phyloP scores from a whole-genome alignment of 257 asterid species.

The Capsicum baccatum region DNA sequence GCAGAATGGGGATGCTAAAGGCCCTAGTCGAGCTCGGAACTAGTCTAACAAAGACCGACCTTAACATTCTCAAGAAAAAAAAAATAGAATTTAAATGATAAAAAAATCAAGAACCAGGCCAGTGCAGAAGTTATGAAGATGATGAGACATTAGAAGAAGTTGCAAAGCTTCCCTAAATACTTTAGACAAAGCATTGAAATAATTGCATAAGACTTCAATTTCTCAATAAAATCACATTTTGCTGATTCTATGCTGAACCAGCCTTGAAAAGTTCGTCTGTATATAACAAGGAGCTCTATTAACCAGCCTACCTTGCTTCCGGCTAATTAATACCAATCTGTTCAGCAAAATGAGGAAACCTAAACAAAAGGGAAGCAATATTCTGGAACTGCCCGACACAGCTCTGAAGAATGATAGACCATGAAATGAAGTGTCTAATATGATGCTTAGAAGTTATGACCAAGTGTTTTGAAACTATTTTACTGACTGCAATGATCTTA shows the following conservation, averaged over 20 bases:
- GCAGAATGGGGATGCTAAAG: neutral
- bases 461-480: neutral
- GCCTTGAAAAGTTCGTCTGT: neutral
- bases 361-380: neutral
- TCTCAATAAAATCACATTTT: constrained; percentile 4
- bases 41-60: neutral
- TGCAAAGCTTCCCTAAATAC: neutral
- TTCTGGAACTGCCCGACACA: neutral
- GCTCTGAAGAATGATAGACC: neutral
- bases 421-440: neutral
- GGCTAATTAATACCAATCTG: neutral
- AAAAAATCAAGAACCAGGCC: neutral
- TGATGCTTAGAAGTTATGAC: neutral
- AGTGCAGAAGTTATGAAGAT: neutral
- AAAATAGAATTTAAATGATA: neutral
- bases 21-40: neutral
- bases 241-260: neutral
- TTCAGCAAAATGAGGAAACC: constrained; percentile 2
- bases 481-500: neutral
- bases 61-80: neutral
- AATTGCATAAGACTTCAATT: neutral
- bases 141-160: constrained; percentile 6
- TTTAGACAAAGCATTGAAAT: neutral
- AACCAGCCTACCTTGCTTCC: constrained; percentile 11
- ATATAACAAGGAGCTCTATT: constrained; percentile 5